Percentiles rank a stretch among this genome's conserved stretches.
These are phyloP conservation scores for Phytophthora tubulina DNA, from an alignment of 352 stramenopile genomes.

Conservation along the genomic window DNA sequence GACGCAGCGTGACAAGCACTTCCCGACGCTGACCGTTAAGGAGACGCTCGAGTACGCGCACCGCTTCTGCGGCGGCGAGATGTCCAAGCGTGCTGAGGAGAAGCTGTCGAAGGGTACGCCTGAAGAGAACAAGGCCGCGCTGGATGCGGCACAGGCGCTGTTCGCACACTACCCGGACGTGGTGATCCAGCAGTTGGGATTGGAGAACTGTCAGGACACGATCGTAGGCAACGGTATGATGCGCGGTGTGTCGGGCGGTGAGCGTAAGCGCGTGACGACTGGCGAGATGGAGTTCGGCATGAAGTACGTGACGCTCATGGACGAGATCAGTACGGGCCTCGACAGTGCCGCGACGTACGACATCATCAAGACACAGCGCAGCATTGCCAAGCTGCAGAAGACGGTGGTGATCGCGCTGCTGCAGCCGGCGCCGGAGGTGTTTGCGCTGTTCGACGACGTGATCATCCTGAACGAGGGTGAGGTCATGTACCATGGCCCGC, in stretches of 20 bases:
- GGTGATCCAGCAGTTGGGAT: conserved; percentile 33
- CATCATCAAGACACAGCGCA: conserved; percentile 57
- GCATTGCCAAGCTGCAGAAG: conserved; percentile 56
- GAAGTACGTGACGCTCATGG: conserved; percentile 84
- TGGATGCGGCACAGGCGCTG: conserved; percentile 30
- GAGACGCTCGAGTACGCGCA: conserved; percentile 58
- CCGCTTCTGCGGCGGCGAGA: conserved; percentile 64
- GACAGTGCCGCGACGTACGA: conserved; percentile 68
- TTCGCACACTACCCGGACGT: conserved; percentile 41
- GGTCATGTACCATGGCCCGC: conserved; percentile 50
- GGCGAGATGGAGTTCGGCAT: conserved; percentile 89
- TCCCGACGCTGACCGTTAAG: conserved; percentile 55
- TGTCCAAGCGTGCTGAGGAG: conserved; percentile 48
- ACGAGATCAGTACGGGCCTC: conserved; percentile 79
- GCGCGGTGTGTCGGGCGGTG: conserved; percentile 72
- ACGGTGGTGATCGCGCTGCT: conserved; percentile 83
- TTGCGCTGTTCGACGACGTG: conserved; percentile 60
- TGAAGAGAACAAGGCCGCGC: conserved; percentile 40
- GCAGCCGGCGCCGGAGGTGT: conserved; percentile 78
- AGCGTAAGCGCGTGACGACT: conserved; percentile 78
- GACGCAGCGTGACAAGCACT: conserved; percentile 89
- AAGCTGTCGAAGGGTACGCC: conserved; percentile 52
- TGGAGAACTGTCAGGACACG: conserved; percentile 53
- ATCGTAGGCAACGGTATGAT: conserved; percentile 69
- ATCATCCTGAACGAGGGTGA: conserved; percentile 59